Base-by-base conservation (phyloP, 2,329 filamentous ascomycete species). In the Fusarium sp. region DNA sequence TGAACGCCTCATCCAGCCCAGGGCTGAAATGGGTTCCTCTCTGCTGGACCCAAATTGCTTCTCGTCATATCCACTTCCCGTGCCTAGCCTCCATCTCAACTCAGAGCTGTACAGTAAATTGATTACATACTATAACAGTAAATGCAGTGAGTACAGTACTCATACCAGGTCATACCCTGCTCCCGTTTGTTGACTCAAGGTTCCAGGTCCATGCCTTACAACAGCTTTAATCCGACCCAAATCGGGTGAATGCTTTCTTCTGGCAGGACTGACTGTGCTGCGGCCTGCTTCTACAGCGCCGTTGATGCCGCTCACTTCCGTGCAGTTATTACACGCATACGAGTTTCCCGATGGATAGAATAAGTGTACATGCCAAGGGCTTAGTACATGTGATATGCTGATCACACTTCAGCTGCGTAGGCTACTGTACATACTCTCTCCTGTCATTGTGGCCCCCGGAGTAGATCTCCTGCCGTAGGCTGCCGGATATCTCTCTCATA, bases 61-160 rank as follows among this genome's bases (percentile, higher is more conserved):
- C 30, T 55, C 48, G 45, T 44, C 42, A 46, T 67, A 70, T 59
- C 72, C 72, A 74, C 72, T 67, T 71, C 65, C 70, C 67, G 57
- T 66, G 55, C 59, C 54, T 56, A 52, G 52, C 34, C 42, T 42
- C 32, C 59, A 49, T 64, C 47, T 53, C 22, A 65, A 27, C 20
- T 9, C 60, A 53, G n/a, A 40, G 48, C 16, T 37, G 34, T 37
- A 37, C 18, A 37, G 34, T n/a, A 37, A n/a, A n/a, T 37, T 37
- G 18, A 37, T 37, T 12, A n/a, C 18, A 37, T 37, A 37, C 34
- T 37, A 37, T 37, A n/a, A 37, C 34, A 37, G 34, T 37, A 37
- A 37, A n/a, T 37, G 34, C 18, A n/a, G 34, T n/a, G 18, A 37
- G 18, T n/a, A 37, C 32, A 20, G 25, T n/a, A 20, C 16, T 40